Conservation (phyloP, 2,329 filamentous ascomycete genomes). For the Phialemonium atrogriseum region DNA sequence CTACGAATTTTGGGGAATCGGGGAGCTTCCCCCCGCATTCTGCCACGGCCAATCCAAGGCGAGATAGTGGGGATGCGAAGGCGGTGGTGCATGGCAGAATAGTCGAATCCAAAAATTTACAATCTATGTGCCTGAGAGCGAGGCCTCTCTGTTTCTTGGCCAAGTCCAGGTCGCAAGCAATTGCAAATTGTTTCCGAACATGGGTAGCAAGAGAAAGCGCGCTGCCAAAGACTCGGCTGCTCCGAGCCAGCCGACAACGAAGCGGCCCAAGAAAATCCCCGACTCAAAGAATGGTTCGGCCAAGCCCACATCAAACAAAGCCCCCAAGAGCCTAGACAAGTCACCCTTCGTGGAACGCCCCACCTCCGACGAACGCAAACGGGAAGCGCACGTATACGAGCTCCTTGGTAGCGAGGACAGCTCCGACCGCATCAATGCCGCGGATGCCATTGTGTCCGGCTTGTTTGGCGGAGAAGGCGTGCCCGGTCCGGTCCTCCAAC, state of each 20-base stretch:
- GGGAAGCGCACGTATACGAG: conserved; percentile 53
- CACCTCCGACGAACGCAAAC: conserved; percentile 43
- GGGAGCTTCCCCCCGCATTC: too few species aligned
- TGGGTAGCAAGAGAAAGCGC: conserved; percentile 37
- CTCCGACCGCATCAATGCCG: conserved; percentile 47
- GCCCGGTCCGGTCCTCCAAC: conserved; percentile 42
- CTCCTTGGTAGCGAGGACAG: conserved; percentile 52
- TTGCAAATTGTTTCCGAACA: too few species aligned
- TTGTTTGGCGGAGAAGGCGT: conserved; percentile 42
- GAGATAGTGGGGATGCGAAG: too few species aligned
- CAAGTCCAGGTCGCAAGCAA: too few species aligned
- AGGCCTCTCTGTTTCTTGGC: too few species aligned
- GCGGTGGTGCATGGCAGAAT: too few species aligned
- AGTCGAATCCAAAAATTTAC: too few species aligned
- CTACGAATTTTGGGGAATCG: too few species aligned
- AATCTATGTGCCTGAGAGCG: too few species aligned
- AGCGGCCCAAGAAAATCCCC: conserved; percentile 26
- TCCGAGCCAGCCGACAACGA: conserved; percentile 22
- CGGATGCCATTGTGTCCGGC: conserved; percentile 48
- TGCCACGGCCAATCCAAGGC: too few species aligned
- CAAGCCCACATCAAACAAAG: conserved; percentile 11
- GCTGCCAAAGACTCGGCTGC: conserved; percentile 19
- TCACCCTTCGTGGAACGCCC: conserved; percentile 44
- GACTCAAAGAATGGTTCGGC: conserved; percentile 11
- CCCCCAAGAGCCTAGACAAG: conserved; percentile 22